Evolutionary conservation across 805 yeast species (phyloP).

Genomic region (Metschnikowia chrysomelidarum): DNA sequence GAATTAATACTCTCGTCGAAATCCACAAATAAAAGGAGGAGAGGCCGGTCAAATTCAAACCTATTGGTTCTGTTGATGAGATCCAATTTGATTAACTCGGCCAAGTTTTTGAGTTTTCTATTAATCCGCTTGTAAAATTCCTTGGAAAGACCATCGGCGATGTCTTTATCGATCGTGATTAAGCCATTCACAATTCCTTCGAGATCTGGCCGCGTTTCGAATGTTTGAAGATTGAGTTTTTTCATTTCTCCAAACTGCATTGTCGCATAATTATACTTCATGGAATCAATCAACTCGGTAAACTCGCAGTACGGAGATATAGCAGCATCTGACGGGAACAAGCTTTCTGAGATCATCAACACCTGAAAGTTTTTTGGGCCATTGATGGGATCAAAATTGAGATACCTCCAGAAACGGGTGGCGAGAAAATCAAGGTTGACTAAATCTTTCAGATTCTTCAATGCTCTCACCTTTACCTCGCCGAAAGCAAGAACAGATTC

Average conservation of each 20-base stretch:
- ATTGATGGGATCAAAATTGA: constrained; percentile 54
- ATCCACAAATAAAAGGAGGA: constrained; percentile 50
- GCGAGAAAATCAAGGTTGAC: constrained; percentile 47
- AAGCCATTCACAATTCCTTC: constrained; percentile 31
- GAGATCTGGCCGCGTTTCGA: constrained; percentile 29
- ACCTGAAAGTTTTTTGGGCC: constrained; percentile 52
- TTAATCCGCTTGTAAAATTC: constrained; percentile 33
- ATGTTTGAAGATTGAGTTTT: constrained; percentile 27
- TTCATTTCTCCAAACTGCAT: constrained; percentile 48
- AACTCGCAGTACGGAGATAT: not conserved
- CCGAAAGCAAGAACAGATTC: constrained; percentile 24
- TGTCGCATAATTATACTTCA: constrained; percentile 45
- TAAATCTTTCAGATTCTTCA: constrained; percentile 36
- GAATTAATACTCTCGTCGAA: constrained; percentile 44
- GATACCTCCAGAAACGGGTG: constrained; percentile 52
- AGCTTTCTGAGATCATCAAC: constrained; percentile 41
- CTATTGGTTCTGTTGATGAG: constrained; percentile 39
- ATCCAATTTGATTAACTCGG: constrained; percentile 38
- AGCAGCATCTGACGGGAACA: not conserved
- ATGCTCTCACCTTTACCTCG: constrained; percentile 26
- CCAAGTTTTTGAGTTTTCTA: constrained; percentile 29
- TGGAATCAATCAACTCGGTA: constrained; percentile 36
- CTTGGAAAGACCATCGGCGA: constrained; percentile 21
- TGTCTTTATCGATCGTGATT: constrained; percentile 23
- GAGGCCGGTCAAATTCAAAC: constrained; percentile 46